A percentile compares a stretch with the other conserved stretches of the same genome.
phyloP scores from a whole-genome alignment of 306 rosid genomes.

The Elaeagnus macrophylla region DNA sequence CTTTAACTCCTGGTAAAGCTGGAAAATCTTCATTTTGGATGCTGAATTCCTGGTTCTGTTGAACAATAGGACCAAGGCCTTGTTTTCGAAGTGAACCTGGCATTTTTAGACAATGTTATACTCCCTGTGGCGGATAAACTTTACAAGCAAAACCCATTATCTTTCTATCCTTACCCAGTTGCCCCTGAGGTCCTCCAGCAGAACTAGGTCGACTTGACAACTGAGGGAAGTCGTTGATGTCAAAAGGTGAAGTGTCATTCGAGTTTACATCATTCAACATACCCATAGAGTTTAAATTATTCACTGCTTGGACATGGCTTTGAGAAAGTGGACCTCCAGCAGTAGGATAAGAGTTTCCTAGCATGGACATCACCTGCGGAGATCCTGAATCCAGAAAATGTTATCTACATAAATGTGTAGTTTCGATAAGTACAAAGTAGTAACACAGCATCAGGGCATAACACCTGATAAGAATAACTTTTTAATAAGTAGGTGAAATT shows the following conservation, averaged over 20 bases:
- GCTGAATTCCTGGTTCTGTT: constrained; percentile 96
- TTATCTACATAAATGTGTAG: constrained; percentile 15
- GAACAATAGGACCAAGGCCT: constrained; percentile 94
- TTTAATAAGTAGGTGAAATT: no score
- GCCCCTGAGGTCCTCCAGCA: constrained; percentile 98
- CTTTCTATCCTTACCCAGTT: constrained; percentile 49
- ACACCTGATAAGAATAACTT: no score
- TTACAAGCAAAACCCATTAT: background rate
- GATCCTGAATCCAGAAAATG: constrained; percentile 65
- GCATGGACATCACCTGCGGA: constrained; percentile 81
- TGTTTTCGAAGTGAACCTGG: constrained; percentile 93
- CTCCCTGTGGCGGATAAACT: background rate
- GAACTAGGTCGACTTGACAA: constrained; percentile 88
- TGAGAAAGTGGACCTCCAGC: constrained; percentile 88
- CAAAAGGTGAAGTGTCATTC: constrained; percentile 78
- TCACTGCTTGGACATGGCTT: constrained; percentile 67
- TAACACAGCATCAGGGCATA: background rate
- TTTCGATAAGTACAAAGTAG: background rate
- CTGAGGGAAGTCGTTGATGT: constrained; percentile 88
- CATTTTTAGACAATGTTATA: constrained; percentile 21
- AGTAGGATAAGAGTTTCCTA: constrained; percentile 72
- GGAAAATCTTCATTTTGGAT: constrained; percentile 98
- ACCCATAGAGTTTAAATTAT: constrained; percentile 75
- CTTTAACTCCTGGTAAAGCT: constrained; percentile 94
- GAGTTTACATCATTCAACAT: constrained; percentile 88